Evolutionary conservation across 495 filamentous ascomycete species (phyloP).

Genomic region (Thermothielavioides terrestris): DNA sequence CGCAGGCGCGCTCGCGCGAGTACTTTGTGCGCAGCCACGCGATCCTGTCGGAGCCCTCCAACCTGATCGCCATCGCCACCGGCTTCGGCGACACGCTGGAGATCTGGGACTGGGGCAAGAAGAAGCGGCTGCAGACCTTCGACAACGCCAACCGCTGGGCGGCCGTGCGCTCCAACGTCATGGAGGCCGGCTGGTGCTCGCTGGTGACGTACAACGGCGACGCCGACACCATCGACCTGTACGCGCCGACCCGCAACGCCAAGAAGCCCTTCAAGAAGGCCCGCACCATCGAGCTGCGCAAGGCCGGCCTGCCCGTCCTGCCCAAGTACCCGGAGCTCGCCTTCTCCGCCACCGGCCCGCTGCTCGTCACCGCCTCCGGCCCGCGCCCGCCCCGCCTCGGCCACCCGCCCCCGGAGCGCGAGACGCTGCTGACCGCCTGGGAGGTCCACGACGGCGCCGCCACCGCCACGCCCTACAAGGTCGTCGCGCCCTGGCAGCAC

Average conservation of each 20-base stretch:
- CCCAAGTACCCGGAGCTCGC: slow-evolving; percentile 32
- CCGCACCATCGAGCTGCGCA: slow-evolving; percentile 56
- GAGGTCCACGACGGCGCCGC: slow-evolving; percentile 20
- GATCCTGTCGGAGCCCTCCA: slow-evolving; percentile 28
- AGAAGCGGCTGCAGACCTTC: slow-evolving; percentile 28
- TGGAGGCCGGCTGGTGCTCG: slow-evolving; percentile 23
- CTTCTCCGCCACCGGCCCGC: slow-evolving; percentile 26
- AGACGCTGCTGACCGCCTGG: slow-evolving; percentile 29
- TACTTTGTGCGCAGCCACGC: slow-evolving; percentile 34
- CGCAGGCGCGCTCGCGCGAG: slow-evolving; percentile 27
- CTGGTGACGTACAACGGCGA: slow-evolving; percentile 25
- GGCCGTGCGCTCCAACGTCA: slow-evolving; percentile 24
- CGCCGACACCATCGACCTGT: slow-evolving; percentile 40
- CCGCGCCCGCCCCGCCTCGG: slow-evolving; percentile 26
- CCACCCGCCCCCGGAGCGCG: slow-evolving; percentile 27
- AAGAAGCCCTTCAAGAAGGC: slow-evolving; percentile 60
- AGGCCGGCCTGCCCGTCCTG: slow-evolving; percentile 24
- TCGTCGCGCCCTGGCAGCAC: slow-evolving; percentile 32
- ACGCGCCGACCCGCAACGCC: slow-evolving; percentile 53
- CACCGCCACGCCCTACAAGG: slow-evolving; percentile 22
- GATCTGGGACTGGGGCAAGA: slow-evolving; percentile 31
- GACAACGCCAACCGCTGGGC: slow-evolving; percentile 30
- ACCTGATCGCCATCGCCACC: slow-evolving; percentile 26
- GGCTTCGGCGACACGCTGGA: slow-evolving; percentile 30
- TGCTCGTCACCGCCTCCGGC: slow-evolving; percentile 28